A percentile compares a stretch with the other conserved stretches of the same genome.
Evolutionary conservation across 2,329 filamentous ascomycete genomes (phyloP).

Genomic region (Fusarium papillatum): DNA sequence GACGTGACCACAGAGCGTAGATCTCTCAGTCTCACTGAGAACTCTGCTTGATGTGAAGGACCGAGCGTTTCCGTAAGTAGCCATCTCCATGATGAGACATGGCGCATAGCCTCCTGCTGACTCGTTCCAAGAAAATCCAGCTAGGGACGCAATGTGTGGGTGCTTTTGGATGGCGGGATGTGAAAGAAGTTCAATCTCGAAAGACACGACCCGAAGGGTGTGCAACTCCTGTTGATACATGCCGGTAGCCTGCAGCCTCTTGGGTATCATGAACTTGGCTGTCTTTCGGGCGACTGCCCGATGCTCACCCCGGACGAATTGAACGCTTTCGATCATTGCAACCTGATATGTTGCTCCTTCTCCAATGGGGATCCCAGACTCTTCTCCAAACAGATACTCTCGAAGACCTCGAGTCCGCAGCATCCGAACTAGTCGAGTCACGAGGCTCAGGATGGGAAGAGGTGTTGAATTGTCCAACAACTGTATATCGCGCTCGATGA

Average conservation of each 20-base stretch:
- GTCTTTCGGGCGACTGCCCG: background rate
- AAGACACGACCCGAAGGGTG: background rate
- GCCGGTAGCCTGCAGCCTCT: background rate
- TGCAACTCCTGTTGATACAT: background rate
- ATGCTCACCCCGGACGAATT: background rate
- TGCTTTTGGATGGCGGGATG: background rate
- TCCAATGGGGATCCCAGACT: background rate
- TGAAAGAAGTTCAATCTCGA: background rate
- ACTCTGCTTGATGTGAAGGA: background rate
- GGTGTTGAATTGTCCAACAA: background rate
- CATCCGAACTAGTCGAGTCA: background rate
- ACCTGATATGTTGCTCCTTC: background rate
- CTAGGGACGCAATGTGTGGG: background rate
- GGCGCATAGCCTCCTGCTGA: background rate
- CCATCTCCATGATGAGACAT: background rate
- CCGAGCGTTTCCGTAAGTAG: background rate
- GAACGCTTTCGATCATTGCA: background rate
- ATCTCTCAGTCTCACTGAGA: background rate
- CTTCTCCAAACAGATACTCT: background rate
- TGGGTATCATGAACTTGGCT: background rate
- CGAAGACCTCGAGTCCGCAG: background rate
- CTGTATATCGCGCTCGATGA: background rate
- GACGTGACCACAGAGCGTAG: background rate
- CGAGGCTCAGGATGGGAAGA: background rate
- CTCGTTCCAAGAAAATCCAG: background rate